Percentiles rank a stretch among this genome's conserved stretches.
These are phyloP conservation scores for Aquanectria penicillioides DNA, from an alignment of 2,329 filamentous ascomycete species.

Conservation along the genomic window DNA sequence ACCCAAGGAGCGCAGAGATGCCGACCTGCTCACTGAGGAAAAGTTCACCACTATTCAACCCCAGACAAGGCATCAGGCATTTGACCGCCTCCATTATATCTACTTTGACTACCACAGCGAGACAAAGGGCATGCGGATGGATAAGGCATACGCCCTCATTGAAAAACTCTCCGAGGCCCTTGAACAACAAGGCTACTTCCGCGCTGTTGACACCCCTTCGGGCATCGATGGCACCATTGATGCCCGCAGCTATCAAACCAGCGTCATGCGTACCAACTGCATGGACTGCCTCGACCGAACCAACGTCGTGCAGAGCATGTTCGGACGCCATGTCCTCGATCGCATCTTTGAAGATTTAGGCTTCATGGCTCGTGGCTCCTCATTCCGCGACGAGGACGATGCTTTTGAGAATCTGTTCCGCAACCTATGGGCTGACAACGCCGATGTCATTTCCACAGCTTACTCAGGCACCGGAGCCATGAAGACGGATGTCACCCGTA, in stretches of 20 bases:
- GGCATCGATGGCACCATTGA: constrained; percentile 78
- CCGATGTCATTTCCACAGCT: constrained; percentile 89
- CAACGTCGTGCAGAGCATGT: constrained; percentile 97
- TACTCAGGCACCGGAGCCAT: constrained; percentile 97
- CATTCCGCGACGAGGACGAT: constrained; percentile 78
- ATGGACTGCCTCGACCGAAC: constrained; percentile 99
- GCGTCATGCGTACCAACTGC: constrained; percentile 96
- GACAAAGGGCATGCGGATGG: constrained; percentile 94
- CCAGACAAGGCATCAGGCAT: constrained; percentile 66
- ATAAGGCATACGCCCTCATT: constrained; percentile 87
- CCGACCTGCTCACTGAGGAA: constrained; percentile 75
- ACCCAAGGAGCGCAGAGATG: constrained; percentile 72
- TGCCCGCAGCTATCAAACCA: constrained; percentile 82
- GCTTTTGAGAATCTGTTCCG: constrained; percentile 92
- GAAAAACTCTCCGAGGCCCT: constrained; percentile 83
- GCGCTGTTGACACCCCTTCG: constrained; percentile 85
- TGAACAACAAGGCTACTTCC: constrained; percentile 87
- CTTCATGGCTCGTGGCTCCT: constrained; percentile 78
- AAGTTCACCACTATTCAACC: constrained; percentile 84
- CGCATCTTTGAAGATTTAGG: constrained; percentile 89
- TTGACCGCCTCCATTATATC: constrained; percentile 91
- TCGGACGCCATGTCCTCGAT: constrained; percentile 88
- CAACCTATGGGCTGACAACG: constrained; percentile 98
- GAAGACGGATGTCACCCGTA: constrained; percentile 98
- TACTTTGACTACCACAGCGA: constrained; percentile 99